Base-by-base conservation (phyloP, 176 grass and related monocot species). In the Lolium perenne region DNA sequence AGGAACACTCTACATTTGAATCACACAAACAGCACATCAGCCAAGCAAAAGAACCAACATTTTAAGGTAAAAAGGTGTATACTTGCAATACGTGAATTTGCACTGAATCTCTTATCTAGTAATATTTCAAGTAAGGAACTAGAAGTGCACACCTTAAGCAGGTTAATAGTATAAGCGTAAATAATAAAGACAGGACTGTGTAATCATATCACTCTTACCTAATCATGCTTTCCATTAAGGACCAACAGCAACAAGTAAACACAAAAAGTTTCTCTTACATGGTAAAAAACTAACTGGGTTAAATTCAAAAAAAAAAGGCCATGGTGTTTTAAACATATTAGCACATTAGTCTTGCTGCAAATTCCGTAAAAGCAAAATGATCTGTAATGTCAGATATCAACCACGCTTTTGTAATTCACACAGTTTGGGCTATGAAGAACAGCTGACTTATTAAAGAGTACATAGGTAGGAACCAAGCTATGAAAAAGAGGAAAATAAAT, bases 1-100 rank as follows among this genome's bases (percentile, higher is more conserved):
- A 79, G 91, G 95, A 70, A 97, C 93, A 80, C 95, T 93, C 93
- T 97, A 83, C 87, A 93, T 54, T 85, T 77, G 83, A 22, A 76
- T 51, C 16, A 87, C 25, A 76, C 67, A 80, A 65, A 20, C 22
- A 7, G 23, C 69, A 65, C 21, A 6, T 76, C 9, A 74, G 57
- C 20, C 57, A 76, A 55, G 48, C 35, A 66, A 1, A 87, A 81
- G 43, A 74, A 40, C 47, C 71, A 46, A 54, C 46, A 77, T 4
- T 49, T 69, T 43, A 85, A 66, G 53, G 15, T 16, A 0, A 55
- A 5, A 8, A 82, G 38, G 22, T 48, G 21, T 80, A 67, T 38
- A 82, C 32, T 32, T 20, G 10, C 26, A 69, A 54, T 69, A 58
- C 57, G 70, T 43, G 22, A 72, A 82, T 40, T 14, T 26, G 22